Evolutionary conservation across 345 rosid species (phyloP).

Genomic region (Anacardium occidentale): DNA sequence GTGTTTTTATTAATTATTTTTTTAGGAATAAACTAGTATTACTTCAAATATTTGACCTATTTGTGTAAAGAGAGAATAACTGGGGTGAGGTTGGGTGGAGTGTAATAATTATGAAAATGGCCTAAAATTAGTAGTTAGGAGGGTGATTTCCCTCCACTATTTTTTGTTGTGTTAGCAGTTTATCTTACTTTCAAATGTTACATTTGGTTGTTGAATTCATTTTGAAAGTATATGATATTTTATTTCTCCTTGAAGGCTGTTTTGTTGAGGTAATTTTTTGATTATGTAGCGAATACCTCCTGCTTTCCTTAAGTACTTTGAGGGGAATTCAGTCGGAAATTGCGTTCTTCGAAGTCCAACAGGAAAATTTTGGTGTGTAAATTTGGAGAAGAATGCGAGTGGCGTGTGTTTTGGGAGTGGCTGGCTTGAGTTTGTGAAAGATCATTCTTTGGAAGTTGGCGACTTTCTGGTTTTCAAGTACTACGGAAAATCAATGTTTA

Average conservation of each 20-base stretch:
- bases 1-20: not conserved
- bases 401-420: constrained; percentile 5
- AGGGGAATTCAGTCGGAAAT: not conserved
- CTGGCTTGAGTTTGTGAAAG: constrained; percentile 13
- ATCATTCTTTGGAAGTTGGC: constrained; percentile 7
- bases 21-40: not conserved
- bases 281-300: constrained; percentile 2
- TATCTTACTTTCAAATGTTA: not conserved
- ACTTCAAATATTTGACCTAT: not conserved
- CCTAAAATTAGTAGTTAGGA: no score
- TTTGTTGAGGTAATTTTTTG: not conserved
- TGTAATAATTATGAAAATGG: no score
- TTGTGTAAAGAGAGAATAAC: not conserved
- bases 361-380: not conserved
- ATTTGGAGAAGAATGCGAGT: not conserved
- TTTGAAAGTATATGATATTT: not conserved
- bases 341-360: not conserved
- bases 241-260: not conserved
- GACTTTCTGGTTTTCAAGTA: constrained; percentile 18
- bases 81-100: no score
- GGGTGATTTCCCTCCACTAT: no score
- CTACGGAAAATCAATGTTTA: not conserved
- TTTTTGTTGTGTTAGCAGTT: not conserved
- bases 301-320: constrained; percentile 1
- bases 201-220: not conserved